phyloP scores from a whole-genome alignment of 768 basidiomycete species.

The Mycena latifolia region DNA sequence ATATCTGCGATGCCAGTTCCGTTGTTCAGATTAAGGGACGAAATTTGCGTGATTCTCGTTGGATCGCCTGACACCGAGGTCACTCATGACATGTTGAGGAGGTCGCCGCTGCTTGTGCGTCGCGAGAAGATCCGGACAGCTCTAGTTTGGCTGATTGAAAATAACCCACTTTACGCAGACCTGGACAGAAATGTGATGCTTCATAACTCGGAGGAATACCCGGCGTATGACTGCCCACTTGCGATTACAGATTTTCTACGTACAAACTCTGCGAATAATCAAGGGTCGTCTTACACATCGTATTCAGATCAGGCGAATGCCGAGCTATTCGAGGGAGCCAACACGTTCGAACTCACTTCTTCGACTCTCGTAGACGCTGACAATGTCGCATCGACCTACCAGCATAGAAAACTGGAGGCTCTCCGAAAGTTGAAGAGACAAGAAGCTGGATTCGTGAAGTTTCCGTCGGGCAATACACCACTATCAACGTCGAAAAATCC shows the following conservation, averaged over 20 bases:
- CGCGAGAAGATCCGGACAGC: constrained; percentile 10
- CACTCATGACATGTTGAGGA: constrained; percentile 27
- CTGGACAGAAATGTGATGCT: constrained; percentile 14
- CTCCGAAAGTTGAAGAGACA: constrained; percentile 22
- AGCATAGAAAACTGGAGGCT: constrained; percentile 30
- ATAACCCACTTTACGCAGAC: constrained; percentile 30
- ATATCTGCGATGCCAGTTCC: constrained; percentile 29
- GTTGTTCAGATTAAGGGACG: constrained; percentile 26
- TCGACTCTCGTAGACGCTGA: constrained; percentile 35
- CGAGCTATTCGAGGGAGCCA: constrained; percentile 21
- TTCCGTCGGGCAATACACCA: constrained; percentile 30
- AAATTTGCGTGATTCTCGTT: constrained; percentile 40
- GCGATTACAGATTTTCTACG: constrained; percentile 18
- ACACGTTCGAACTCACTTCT: constrained; percentile 16
- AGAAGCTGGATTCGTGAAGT: constrained; percentile 31
- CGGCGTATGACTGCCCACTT: constrained; percentile 27
- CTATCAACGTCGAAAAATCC: constrained; percentile 34
- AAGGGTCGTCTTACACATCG: constrained; percentile 32
- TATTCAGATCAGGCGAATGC: constrained; percentile 34
- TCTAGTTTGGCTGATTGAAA: not conserved
- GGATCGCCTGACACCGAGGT: constrained; percentile 34
- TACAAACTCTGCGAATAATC: constrained; percentile 24
- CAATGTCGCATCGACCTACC: constrained; percentile 26
- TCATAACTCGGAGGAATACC: constrained; percentile 27
- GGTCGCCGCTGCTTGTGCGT: constrained; percentile 33